Evolutionary conservation across 176 grass and related monocot genomes (phyloP), one percentile per base, ranked within the genome.

Genomic region (Aegilops tauschii): DNA sequence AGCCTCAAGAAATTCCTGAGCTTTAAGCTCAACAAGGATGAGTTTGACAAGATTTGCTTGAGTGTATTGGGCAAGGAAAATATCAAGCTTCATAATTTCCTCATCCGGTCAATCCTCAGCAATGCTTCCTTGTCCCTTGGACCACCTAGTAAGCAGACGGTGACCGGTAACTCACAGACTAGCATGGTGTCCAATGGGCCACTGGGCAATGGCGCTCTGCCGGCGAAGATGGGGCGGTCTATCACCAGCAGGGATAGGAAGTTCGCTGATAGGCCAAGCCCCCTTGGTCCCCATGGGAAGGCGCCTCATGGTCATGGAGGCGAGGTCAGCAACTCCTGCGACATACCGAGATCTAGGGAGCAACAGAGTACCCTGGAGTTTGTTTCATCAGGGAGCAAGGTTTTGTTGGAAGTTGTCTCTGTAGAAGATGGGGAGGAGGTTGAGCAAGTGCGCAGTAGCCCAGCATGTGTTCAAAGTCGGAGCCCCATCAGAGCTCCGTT

Each of bases 371-470:
- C 81, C 45, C 45, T 72, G 68, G 81, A 83, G 81, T 72, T 83
- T 69, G 35, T 73, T 5, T 83, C 81, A 8, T 12, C 30, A 5
- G 81, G 81, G 31, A 73, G 49, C 40, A 83, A 83, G 68, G 88
- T 79, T 56, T 69, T 90, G 77, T 44, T 81, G 79, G 88, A 90
- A 77, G 83, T 83, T 61, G 88, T 73, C 6, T 90, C 88, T 50
- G 88, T 90, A 12, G 88, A 90, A 58, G 88, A 90, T 52, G 83
- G 88, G 64, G 78, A 90, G 67, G 88, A 90, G 78, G 88, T 90
- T 75, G 88, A 90, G 78, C 88, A 90, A 90, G 83, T 83, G 47
- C 77, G 88, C 23, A 70, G 56, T 29, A 86, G 42, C 77, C 73
- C 56, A 68, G 47, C 40, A 20, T 89, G 88, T 45, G 78, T 90